Conservation (phyloP, 306 rosid species). For the Prunus salicina region DNA sequence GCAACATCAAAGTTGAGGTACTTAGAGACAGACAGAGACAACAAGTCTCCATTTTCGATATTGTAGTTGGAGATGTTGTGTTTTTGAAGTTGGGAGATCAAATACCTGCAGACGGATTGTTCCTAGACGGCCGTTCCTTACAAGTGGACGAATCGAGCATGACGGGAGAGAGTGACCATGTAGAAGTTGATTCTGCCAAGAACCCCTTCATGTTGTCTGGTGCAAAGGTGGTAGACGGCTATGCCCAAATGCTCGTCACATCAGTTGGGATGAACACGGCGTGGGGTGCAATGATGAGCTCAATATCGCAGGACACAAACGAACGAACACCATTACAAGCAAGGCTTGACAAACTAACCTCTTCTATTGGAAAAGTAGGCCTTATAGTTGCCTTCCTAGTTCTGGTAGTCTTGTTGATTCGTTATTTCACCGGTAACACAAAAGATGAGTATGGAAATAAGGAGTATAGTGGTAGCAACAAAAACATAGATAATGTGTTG, state of each 20-base stretch:
- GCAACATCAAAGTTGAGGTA: constrained; percentile 60
- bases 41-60: constrained; percentile 59
- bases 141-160: constrained; percentile 86
- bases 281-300: constrained; percentile 95
- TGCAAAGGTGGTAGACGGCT: constrained; percentile 73
- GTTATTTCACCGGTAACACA: constrained; percentile 76
- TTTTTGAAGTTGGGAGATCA: constrained; percentile 74
- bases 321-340: constrained; percentile 82
- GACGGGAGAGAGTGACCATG: constrained; percentile 90
- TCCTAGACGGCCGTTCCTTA: constrained; percentile 64
- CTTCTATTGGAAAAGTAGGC: constrained; percentile 86
- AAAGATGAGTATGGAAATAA: constrained; percentile 35
- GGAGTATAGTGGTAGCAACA: constrained; percentile 46
- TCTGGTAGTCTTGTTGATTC: constrained; percentile 62
- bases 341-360: constrained; percentile 70
- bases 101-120: constrained; percentile 82
- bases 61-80: constrained; percentile 73
- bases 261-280: constrained; percentile 81
- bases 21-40: constrained; percentile 57
- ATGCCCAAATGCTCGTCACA: constrained; percentile 63
- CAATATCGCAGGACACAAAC: constrained; percentile 52
- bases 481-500: constrained; percentile 33
- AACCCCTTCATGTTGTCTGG: constrained; percentile 78
- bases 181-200: constrained; percentile 45
- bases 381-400: constrained; percentile 82